These are phyloP conservation scores for Paramecium sexaurelia DNA, from an alignment of 73 alveolate genomes.

Conservation along the genomic window DNA sequence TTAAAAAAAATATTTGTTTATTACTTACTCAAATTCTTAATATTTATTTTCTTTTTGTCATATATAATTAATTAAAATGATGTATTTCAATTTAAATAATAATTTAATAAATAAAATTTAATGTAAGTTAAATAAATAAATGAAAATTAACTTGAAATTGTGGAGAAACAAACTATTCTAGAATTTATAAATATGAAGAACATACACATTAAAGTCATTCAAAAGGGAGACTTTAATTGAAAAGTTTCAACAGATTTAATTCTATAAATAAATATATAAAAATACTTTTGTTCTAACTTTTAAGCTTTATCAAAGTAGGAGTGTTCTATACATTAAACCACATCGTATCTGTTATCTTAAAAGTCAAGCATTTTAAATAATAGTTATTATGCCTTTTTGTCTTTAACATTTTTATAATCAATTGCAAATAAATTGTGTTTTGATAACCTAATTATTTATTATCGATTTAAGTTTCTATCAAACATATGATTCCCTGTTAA, in stretches of 20 bases:
- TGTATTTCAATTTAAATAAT: no score
- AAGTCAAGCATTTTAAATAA: background rate
- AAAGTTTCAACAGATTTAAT: background rate
- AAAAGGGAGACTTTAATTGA: background rate
- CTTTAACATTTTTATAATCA: background rate
- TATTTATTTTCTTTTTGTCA: no score
- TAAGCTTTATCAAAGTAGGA: background rate
- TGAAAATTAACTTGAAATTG: no score
- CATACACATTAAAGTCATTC: background rate
- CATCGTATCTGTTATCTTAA: background rate
- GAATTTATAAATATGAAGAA: no score
- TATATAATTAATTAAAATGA: no score
- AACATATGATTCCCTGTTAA: constrained; percentile 36
- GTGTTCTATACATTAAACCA: background rate
- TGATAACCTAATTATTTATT: background rate
- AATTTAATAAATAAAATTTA: no score
- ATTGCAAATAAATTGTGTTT: background rate
- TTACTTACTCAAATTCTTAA: no score
- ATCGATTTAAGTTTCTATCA: background rate
- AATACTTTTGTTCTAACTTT: background rate
- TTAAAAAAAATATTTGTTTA: no score
- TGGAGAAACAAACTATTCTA: no score
- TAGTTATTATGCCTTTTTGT: background rate
- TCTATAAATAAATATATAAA: background rate
- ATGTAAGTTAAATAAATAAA: no score